A percentile compares a stretch with the other conserved stretches of the same genome.
Conservation (phyloP, 192 early-diverging fungal species). For the Phycomyces nitens region DNA sequence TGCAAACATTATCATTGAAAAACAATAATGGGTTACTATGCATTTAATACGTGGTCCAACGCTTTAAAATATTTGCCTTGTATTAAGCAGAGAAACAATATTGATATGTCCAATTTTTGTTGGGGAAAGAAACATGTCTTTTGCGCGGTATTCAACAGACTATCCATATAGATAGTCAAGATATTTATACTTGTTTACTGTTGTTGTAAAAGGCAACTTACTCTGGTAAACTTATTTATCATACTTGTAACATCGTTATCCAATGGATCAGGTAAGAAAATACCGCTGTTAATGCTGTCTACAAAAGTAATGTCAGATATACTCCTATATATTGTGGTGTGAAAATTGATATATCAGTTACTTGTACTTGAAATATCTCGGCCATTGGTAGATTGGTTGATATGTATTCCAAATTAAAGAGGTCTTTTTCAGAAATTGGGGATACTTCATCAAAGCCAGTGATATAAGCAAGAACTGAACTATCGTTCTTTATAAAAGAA, state of each 20-base stretch:
- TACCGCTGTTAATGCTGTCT: conserved; percentile 3
- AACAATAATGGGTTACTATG: conserved; percentile 7
- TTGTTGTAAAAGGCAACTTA: conserved; percentile 6
- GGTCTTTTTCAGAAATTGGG: conserved; percentile 8
- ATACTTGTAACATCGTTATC: conserved; percentile 11
- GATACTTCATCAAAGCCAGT: conserved; percentile 9
- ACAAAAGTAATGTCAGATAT: conserved; percentile 7
- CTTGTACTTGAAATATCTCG: conserved; percentile 6
- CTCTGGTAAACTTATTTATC: conserved; percentile 12
- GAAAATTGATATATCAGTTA: not conserved
- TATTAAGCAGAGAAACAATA: conserved; percentile 11
- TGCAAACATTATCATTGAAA: no score
- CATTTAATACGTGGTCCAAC: not conserved
- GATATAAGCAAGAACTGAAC: conserved; percentile 8
- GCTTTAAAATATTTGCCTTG: conserved; percentile 2
- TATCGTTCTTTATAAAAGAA: conserved; percentile 12
- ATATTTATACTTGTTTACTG: conserved; percentile 8
- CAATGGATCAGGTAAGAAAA: conserved; percentile 8
- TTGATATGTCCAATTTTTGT: conserved; percentile 8
- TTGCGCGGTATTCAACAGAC: conserved; percentile 6
- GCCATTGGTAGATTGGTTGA: conserved; percentile 8
- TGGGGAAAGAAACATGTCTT: conserved; percentile 4
- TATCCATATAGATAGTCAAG: conserved; percentile 5
- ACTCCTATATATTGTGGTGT: conserved; percentile 3
- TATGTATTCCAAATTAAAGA: conserved; percentile 10